Conservation (phyloP, 139 green algal species). For the Auxenochlorella protothecoides region DNA sequence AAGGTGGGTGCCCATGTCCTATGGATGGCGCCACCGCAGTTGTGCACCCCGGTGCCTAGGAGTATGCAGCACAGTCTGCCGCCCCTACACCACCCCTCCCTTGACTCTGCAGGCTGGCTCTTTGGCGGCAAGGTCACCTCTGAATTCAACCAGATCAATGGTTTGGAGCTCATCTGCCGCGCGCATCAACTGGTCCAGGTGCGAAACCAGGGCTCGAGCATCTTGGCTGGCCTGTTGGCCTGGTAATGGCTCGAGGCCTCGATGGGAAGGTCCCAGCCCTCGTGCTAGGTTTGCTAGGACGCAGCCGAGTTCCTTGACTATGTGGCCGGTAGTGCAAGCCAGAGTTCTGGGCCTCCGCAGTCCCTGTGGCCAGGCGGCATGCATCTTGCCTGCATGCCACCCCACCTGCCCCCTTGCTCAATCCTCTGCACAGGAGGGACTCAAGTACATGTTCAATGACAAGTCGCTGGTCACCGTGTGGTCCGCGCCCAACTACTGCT, state of each 20-base stretch:
- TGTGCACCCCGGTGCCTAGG: no score
- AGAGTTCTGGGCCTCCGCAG: no score
- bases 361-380: no score
- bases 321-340: no score
- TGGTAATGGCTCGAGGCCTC: neutral
- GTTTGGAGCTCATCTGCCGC: slow-evolving; percentile 88
- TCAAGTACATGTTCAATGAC: slow-evolving; percentile 98
- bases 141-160: slow-evolving; percentile 96
- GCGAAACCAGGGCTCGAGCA: neutral
- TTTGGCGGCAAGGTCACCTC: slow-evolving; percentile 85
- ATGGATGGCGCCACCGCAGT: no score
- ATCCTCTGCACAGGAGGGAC: slow-evolving; percentile 57
- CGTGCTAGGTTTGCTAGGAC: neutral
- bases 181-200: slow-evolving; percentile 94
- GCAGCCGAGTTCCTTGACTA: no score
- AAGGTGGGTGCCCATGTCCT: no score
- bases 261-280: neutral
- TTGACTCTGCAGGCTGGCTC: slow-evolving; percentile 74
- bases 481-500: slow-evolving; percentile 99
- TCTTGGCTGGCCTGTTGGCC: neutral
- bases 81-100: neutral
- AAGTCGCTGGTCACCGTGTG: slow-evolving; percentile 89
- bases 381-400: no score
- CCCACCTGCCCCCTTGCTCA: neutral
- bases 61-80: neutral